phyloP scores from a whole-genome alignment of 441 rosid species.

The Mallotus repandus region DNA sequence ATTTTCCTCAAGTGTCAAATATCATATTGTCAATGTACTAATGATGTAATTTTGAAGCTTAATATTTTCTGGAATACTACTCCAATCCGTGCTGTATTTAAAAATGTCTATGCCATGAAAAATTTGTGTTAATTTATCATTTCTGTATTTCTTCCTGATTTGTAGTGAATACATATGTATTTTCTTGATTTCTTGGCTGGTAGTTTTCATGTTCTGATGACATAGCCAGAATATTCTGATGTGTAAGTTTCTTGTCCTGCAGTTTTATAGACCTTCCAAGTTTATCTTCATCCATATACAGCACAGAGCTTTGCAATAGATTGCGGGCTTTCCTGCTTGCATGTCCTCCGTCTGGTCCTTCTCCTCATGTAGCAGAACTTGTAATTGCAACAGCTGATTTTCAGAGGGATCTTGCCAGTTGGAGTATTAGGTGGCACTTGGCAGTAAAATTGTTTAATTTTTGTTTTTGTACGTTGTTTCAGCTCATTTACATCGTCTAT shows the following conservation, averaged over 20 bases:
- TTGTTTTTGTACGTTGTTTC: constrained; percentile 22
- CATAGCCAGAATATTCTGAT: constrained; percentile 20
- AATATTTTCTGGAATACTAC: not conserved
- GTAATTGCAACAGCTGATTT: constrained; percentile 93
- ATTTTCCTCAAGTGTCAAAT: not conserved
- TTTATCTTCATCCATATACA: constrained; percentile 84
- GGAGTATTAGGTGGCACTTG: constrained; percentile 66
- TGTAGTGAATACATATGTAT: not conserved
- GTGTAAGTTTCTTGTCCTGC: constrained; percentile 31
- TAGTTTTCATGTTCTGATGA: constrained; percentile 19
- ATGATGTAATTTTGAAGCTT: not conserved
- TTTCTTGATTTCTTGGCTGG: constrained; percentile 21
- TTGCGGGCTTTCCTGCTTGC: constrained; percentile 85
- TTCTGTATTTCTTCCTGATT: not conserved
- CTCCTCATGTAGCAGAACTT: constrained; percentile 85
- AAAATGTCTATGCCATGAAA: not conserved
- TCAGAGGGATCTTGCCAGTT: constrained; percentile 86
- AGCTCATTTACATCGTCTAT: constrained; percentile 16
- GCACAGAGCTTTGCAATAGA: constrained; percentile 88
- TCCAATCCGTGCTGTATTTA: not conserved
- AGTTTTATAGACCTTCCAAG: constrained; percentile 93
- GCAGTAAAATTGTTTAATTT: constrained; percentile 10
- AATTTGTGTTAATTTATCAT: not conserved
- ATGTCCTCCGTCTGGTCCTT: constrained; percentile 95
- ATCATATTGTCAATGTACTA: not conserved